Conservation (phyloP, 495 filamentous ascomycete genomes). For the Aspergillus nidulans region DNA sequence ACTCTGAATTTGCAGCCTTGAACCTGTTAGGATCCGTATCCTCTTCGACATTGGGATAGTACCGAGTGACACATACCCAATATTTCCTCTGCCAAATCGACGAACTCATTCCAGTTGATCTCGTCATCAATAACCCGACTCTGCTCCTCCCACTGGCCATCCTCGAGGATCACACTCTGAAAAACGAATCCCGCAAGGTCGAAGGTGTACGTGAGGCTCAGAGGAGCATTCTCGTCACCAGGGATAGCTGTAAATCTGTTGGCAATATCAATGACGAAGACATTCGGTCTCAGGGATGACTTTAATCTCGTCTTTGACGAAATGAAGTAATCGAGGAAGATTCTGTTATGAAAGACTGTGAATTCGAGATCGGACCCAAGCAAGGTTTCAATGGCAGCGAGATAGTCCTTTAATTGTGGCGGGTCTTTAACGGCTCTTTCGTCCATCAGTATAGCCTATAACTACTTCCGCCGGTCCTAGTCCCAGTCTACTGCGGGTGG, state of each 20-base stretch:
- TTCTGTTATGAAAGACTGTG: conserved; percentile 37
- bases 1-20: conserved; percentile 41
- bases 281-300: conserved; percentile 26
- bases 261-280: conserved; percentile 33
- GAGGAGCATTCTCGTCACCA: conserved; percentile 30
- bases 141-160: not conserved
- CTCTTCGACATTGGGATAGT: not conserved
- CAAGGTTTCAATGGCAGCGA: conserved; percentile 16
- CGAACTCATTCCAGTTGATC: conserved; percentile 33
- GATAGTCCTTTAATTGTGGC: conserved; percentile 14
- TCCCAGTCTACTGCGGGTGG: too few relatives aligned
- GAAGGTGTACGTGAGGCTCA: conserved; percentile 39
- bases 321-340: conserved; percentile 43
- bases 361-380: conserved; percentile 28
- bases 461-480: too few relatives aligned
- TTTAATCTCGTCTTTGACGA: conserved; percentile 19
- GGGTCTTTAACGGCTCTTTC: not conserved
- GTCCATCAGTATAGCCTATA: too few relatives aligned
- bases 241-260: conserved; percentile 41
- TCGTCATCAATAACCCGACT: conserved; percentile 31
- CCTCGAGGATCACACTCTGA: conserved; percentile 29
- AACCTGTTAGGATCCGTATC: conserved; percentile 13
- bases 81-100: conserved; percentile 33
- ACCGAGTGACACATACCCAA: conserved; percentile 16
- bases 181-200: conserved; percentile 42